Percentiles rank a stretch among this genome's conserved stretches.
Evolutionary conservation across 2,329 filamentous ascomycete species (phyloP).

Genomic region (Sclerotinia nivalis): DNA sequence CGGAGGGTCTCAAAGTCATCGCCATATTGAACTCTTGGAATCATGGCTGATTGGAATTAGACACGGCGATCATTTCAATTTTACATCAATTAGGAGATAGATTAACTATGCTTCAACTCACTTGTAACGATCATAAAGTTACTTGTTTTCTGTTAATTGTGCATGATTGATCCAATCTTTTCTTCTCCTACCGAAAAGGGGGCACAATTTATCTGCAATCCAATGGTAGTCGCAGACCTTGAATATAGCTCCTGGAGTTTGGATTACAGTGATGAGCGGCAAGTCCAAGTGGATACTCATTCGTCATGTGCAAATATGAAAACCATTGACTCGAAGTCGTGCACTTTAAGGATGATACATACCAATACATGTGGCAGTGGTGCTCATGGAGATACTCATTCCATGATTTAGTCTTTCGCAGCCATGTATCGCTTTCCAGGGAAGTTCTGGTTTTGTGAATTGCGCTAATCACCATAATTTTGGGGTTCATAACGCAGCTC

Average conservation of each 20-base stretch:
- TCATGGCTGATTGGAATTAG: too few species aligned
- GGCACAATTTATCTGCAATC: background rate
- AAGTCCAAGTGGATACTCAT: background rate
- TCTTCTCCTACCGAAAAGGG: too few species aligned
- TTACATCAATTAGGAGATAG: too few species aligned
- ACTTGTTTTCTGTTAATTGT: too few species aligned
- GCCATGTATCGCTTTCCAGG: background rate
- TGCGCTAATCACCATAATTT: background rate
- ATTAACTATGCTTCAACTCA: too few species aligned
- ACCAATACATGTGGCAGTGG: background rate
- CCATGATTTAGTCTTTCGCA: background rate
- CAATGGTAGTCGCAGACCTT: background rate
- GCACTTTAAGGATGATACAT: background rate
- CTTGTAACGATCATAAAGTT: too few species aligned
- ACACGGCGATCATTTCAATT: too few species aligned
- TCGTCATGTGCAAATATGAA: background rate
- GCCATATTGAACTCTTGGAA: too few species aligned
- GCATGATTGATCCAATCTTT: too few species aligned
- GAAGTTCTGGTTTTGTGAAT: background rate
- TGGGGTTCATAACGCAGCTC: background rate
- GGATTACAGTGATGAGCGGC: background rate
- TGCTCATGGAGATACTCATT: background rate
- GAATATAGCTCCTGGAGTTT: background rate
- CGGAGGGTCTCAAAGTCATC: too few species aligned
- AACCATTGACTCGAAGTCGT: too few species aligned